These are phyloP conservation scores for Populus nigra DNA, from an alignment of 345 rosid species.

Conservation along the genomic window DNA sequence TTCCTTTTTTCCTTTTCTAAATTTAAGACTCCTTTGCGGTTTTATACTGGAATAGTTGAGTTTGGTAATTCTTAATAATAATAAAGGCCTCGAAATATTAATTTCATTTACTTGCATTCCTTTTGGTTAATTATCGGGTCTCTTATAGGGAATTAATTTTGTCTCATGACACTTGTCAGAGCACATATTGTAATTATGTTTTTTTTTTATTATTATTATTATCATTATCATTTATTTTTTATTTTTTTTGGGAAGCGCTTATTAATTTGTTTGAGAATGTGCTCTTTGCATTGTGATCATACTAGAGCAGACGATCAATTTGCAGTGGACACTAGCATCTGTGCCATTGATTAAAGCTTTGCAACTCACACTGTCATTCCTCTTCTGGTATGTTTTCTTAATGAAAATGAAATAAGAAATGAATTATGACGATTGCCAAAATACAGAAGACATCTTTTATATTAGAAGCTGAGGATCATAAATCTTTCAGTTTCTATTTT, in stretches of 20 bases:
- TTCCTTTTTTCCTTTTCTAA: too few relatives aligned
- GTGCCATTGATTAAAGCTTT: slow-evolving; percentile 87
- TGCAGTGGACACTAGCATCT: slow-evolving; percentile 81
- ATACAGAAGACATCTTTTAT: not conserved
- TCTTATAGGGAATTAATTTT: not conserved
- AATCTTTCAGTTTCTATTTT: not conserved
- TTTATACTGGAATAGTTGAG: too few relatives aligned
- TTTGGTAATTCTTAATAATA: too few relatives aligned
- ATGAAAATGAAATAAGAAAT: not conserved
- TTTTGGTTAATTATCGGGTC: not conserved
- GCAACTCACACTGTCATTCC: slow-evolving; percentile 80
- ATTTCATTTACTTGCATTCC: slow-evolving; percentile 1
- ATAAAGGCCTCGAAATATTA: too few relatives aligned
- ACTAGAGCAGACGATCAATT: slow-evolving; percentile 62
- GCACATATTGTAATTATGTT: not conserved
- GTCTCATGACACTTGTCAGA: not conserved
- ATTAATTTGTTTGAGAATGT: not conserved
- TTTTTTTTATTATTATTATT: not conserved
- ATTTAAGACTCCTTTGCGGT: too few relatives aligned
- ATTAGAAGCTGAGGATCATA: not conserved
- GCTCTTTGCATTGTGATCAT: slow-evolving; percentile 16
- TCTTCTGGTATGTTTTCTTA: slow-evolving; percentile 66
- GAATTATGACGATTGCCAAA: not conserved
- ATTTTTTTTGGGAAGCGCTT: not conserved
- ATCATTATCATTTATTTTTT: too few relatives aligned